Percentiles rank a stretch among this genome's conserved stretches.
Conservation (phyloP, 108 stramenopile species). For the Cylindrotheca fusiformis region DNA sequence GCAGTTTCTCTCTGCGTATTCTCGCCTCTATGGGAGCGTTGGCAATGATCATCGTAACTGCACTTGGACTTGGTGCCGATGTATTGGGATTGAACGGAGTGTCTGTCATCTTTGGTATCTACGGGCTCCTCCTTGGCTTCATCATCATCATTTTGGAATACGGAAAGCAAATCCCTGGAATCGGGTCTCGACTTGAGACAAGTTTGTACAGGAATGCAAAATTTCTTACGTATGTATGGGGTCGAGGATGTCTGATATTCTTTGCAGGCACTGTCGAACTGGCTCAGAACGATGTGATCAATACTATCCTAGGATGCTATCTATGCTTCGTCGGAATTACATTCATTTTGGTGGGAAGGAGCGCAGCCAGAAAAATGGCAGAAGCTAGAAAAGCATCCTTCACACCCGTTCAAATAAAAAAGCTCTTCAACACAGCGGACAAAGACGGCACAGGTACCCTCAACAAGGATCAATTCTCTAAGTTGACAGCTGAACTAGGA, state of each 20-base stretch:
- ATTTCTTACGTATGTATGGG: conserved; percentile 50
- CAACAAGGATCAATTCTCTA: conserved; percentile 32
- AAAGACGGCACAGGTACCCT: conserved; percentile 28
- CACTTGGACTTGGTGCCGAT: neutral
- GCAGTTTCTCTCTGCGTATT: neutral
- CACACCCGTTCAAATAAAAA: conserved; percentile 27
- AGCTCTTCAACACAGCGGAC: conserved; percentile 36
- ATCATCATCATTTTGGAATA: conserved; percentile 41
- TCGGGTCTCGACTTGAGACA: neutral
- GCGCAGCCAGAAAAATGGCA: conserved; percentile 38
- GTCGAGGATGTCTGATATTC: conserved; percentile 52
- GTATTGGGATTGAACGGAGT: conserved; percentile 9
- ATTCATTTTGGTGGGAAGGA: conserved; percentile 43
- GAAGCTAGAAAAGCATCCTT: conserved; percentile 28
- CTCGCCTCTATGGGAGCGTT: neutral
- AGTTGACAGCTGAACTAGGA: conserved; percentile 16
- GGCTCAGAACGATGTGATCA: conserved; percentile 29
- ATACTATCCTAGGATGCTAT: conserved; percentile 32
- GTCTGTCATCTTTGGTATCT: conserved; percentile 22
- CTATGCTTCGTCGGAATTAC: conserved; percentile 47
- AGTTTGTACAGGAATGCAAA: conserved; percentile 38
- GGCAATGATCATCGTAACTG: neutral
- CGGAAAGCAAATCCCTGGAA: conserved; percentile 2
- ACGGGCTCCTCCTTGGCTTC: conserved; percentile 43
- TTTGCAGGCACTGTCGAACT: conserved; percentile 48